Evolutionary conservation across 2,329 filamentous ascomycete genomes (phyloP).

Genomic region (Polychaeton citri): DNA sequence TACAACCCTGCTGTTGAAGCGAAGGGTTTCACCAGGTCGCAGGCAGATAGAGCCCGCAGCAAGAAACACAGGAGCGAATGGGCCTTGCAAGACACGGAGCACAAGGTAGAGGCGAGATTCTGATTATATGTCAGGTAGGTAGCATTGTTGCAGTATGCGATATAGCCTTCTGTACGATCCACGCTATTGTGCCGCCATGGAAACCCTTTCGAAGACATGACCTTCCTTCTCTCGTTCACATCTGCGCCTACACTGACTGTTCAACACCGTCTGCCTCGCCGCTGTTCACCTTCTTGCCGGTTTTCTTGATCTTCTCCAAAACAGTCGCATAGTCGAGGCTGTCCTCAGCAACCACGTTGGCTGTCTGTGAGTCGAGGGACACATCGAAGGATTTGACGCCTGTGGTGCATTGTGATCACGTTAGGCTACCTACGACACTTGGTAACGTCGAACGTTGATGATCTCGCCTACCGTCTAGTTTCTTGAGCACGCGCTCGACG

Average conservation of each 20-base stretch:
- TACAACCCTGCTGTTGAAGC: conserved; percentile 90
- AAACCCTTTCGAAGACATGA: too few species aligned
- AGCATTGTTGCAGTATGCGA: background rate
- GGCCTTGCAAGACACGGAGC: conserved; percentile 63
- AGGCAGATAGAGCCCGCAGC: conserved; percentile 55
- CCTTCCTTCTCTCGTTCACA: too few species aligned
- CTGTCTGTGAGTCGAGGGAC: conserved; percentile 73
- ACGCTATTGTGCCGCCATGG: too few species aligned
- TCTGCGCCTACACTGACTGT: conserved; percentile 14
- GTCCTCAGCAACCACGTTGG: conserved; percentile 58
- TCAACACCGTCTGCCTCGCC: conserved; percentile 55
- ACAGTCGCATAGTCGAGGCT: conserved; percentile 66
- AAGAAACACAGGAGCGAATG: conserved; percentile 55
- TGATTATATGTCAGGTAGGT: conserved; percentile 12
- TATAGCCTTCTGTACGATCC: background rate
- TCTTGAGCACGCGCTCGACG: conserved; percentile 81
- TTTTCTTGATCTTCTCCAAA: conserved; percentile 82
- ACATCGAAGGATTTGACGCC: conserved; percentile 80
- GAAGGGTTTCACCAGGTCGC: conserved; percentile 70
- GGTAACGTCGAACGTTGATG: background rate
- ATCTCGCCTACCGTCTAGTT: conserved; percentile 59
- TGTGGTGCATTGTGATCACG: conserved; percentile 23
- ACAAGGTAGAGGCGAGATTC: conserved; percentile 62
- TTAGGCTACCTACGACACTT: background rate
- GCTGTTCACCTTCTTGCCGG: conserved; percentile 78